Base-by-base conservation (phyloP, 108 stramenopile genomes). In the Stephanodiscus triporus region DNA sequence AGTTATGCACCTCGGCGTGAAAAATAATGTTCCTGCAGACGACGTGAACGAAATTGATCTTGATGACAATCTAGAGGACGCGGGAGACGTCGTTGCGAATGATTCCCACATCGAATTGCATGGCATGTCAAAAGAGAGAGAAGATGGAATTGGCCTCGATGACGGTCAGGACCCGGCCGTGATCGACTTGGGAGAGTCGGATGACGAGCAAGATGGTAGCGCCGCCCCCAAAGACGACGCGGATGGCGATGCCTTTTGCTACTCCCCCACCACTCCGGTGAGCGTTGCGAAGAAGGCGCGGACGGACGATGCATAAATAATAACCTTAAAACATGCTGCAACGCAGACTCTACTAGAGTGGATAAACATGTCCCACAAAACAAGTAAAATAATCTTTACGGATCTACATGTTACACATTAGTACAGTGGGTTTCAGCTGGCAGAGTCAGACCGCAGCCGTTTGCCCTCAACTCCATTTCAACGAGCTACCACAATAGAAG, bases 21-120 rank as follows among this genome's bases (percentile, higher is more conserved):
- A 8, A 4, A 59, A 59, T 17, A 65, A 54, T 16, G 16, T 51
- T 29, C 71, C 55, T 66, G 66, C 49, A 40, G 45, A 58, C 54
- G 84, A 72, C 40, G 58, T 66, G 13, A 67, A 80, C 50, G 75
- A 71, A 53, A 76, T 70, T 30, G 85, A 83, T 24, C 63, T 84
- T 24, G 83, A 78, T 55, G 77, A 57, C 26, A 78, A 80, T 22
- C 36, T 23, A 38, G 60, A 69, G 47, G 73, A 63, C 14, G 66
- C 32, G 17, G 23, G 34, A 38, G 70, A 45, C 14, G 11, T 10
- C 34, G 6, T 19, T 13, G 24, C 10, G 61, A 24, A 37, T 54
- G 54, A 67, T 20, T 8, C 4, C 0, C 27, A 36, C 40, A 48
- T 27, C 23, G 27, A 56, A 24, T 54, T 58, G 17, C 27, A 20